phyloP scores from a whole-genome alignment of 1,284 basidiomycete genomes.

The Athelia psychrophila region DNA sequence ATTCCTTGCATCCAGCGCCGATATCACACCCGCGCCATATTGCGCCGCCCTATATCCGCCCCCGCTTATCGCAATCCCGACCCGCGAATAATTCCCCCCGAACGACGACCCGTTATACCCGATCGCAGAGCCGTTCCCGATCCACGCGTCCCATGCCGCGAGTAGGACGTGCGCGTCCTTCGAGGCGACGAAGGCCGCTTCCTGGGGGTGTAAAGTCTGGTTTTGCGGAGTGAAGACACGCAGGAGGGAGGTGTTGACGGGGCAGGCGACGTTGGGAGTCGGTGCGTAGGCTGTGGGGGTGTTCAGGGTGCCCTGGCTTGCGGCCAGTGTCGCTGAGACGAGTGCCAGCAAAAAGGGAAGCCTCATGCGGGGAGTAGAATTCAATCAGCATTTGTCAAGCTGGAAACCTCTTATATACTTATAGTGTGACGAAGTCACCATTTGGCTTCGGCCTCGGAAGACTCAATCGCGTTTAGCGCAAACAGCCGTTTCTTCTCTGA shows the following conservation, averaged over 20 bases:
- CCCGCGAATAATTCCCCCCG: slow-evolving; percentile 38
- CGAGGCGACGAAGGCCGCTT: slow-evolving; percentile 42
- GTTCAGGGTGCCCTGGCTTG: too few relatives aligned
- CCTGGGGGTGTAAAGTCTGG: slow-evolving; percentile 48
- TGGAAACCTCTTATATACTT: too few relatives aligned
- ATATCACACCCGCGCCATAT: slow-evolving; percentile 56
- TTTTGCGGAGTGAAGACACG: slow-evolving; percentile 49
- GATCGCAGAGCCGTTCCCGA: slow-evolving; percentile 48
- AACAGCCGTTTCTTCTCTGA: too few relatives aligned
- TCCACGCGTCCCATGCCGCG: slow-evolving; percentile 55
- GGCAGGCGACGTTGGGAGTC: slow-evolving; percentile 43
- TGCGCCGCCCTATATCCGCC: slow-evolving; percentile 59
- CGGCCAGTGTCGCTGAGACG: too few relatives aligned
- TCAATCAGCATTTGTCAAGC: too few relatives aligned
- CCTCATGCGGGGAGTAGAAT: too few relatives aligned
- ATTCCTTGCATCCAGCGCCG: slow-evolving; percentile 59
- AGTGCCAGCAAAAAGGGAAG: too few relatives aligned
- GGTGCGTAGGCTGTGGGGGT: slow-evolving; percentile 41
- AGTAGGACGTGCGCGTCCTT: slow-evolving; percentile 40
- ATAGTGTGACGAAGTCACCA: too few relatives aligned
- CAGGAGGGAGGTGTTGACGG: slow-evolving; percentile 42
- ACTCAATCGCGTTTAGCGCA: too few relatives aligned
- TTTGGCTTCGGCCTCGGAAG: too few relatives aligned
- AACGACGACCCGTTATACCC: slow-evolving; percentile 49
- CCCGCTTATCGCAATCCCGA: slow-evolving; percentile 59